Evolutionary conservation across 148 eudicot genomes (phyloP), one percentile per base, ranked within the genome.

Genomic region (Drosera capensis): DNA sequence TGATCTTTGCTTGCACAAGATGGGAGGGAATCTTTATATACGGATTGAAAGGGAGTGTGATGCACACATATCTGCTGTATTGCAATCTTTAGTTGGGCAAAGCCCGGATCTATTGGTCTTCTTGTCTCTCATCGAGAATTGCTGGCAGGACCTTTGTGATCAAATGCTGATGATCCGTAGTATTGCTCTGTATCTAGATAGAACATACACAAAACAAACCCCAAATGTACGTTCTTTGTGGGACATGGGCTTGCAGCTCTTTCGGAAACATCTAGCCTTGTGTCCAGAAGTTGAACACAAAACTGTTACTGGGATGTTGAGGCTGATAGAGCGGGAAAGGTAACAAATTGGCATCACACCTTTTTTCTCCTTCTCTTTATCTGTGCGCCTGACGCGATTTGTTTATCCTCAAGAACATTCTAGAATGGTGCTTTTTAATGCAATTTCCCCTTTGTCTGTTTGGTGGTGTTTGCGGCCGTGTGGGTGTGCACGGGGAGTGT

Each of bases 171-270:
- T 90, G 95, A 90, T 90, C 41, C 95, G 97, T 56, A 72, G 85
- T 46, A 90, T 90, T 67, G 97, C 97, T 22, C 70, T 90, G 55
- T 78, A 65, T 65, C 95, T 90, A 41, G 97, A 90, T 64, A 82
- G 97, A 64, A 84, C 92, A 5, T 90, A 84, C 59, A 95, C 80
- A 68, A 90, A 80, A 56, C 97, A 84, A 67, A 73, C 72, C 36
- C 68, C 93, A 15, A 71, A 73, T 70, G 79, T 84, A 46, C 75
- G 78, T 41, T 90, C 95, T 23, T 63, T 90, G 57, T 90, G 93
- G 95, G 97, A 84, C 68, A 90, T 90, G 97, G 97, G 95, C 43
- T 74, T 90, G 77, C 92, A 75, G 63, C 87, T 90, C 60, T 90
- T 80, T 49, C 78, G 94, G 29, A 84, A 73, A 59, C 87, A 90